Conservation (phyloP, 768 basidiomycete genomes). For the Termitomyces sp. region DNA sequence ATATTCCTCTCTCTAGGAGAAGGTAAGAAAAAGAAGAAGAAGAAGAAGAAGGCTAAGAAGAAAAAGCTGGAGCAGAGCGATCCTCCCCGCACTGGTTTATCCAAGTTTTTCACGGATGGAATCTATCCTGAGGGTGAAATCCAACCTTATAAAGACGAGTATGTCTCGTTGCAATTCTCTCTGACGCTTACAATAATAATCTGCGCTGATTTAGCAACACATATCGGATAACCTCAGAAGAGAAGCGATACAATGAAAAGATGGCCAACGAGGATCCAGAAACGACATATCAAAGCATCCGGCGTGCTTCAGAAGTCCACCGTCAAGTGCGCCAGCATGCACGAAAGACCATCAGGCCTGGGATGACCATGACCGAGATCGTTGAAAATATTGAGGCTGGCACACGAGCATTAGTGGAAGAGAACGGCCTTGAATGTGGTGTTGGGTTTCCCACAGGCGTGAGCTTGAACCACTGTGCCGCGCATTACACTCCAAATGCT, state of each 20-base stretch:
- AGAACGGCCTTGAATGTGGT: conserved; percentile 77
- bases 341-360: conserved; percentile 79
- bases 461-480: conserved; percentile 90
- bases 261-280: conserved; percentile 76
- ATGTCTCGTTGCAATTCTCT: conserved; percentile 25
- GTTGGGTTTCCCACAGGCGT: conserved; percentile 97
- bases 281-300: conserved; percentile 82
- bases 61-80: conserved; percentile 82
- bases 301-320: conserved; percentile 94
- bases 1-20: conserved; percentile 31
- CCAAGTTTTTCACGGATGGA: conserved; percentile 84
- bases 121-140: conserved; percentile 89
- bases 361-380: conserved; percentile 93
- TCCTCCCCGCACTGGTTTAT: conserved; percentile 84
- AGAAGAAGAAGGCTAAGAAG: conserved; percentile 90
- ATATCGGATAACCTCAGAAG: conserved; percentile 87
- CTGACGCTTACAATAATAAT: neutral
- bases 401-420: conserved; percentile 88
- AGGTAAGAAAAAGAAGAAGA: conserved; percentile 86
- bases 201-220: conserved; percentile 53
- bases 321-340: conserved; percentile 84
- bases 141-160: conserved; percentile 91
- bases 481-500: conserved; percentile 94
- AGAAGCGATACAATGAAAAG: conserved; percentile 80
- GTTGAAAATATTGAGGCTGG: conserved; percentile 91